Base-by-base conservation (phyloP, 2,329 filamentous ascomycete genomes). In the Curvularia sp. region DNA sequence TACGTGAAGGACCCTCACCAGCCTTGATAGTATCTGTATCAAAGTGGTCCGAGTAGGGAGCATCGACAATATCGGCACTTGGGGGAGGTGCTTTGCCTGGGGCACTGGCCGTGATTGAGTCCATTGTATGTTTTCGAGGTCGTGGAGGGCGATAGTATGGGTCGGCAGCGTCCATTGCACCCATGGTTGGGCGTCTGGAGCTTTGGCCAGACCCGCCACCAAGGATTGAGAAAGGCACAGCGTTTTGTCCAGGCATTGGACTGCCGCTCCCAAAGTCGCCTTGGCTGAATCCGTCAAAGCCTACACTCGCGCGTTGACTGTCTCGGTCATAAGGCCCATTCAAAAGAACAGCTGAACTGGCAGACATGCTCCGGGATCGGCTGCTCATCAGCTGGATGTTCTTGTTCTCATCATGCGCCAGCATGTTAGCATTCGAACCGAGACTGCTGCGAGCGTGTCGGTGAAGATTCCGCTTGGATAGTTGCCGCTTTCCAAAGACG, bases 61-160 rank as follows among this genome's bases (percentile, higher is more conserved):
- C 76, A 54, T 79, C 80, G 12, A 74, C 75, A 73, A 80, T 79
- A 39, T 84, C 83, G 18, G 79, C 79, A 62, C 79, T 83, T 42
- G 75, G 77, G 30, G 77, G 77, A 30, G 82, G 80, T 53, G 76
- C 69, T 72, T 82, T 74, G 64, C 79, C 80, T 62, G 75, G 80
- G 49, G 76, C 71, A 31, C 77, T 76, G 10, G 81, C 77, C 1
- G 76, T 86, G n/a, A 86, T 77, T 0, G 72, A 74, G 18, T 77
- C 74, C 63, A 86, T 90, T 26, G 88, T 85, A 49, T 69, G 65
- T 51, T 87, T 85, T 43, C 89, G 85, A 55, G 87, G 83, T 64
- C 93, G 84, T 15, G 93, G 94, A 18, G 92, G 92, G 48, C 94
- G 89, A 74, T 97, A 98, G 72, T 95, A 98, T 0, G 92, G 92